These are phyloP conservation scores for Cercospora sp. DNA, from an alignment of 2,329 filamentous ascomycete species.

Conservation along the genomic window DNA sequence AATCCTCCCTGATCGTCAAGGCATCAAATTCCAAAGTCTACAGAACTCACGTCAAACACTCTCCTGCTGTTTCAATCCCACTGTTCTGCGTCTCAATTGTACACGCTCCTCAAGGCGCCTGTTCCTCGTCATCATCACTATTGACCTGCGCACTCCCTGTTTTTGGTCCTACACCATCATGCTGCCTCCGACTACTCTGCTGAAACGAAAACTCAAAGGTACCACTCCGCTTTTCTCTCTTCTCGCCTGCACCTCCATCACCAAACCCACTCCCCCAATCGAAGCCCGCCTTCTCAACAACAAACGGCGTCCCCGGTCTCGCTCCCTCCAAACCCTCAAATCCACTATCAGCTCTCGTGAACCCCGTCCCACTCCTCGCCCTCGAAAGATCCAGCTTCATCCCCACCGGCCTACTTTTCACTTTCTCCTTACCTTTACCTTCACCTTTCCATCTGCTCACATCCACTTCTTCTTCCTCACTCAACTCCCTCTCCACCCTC, in stretches of 20 bases:
- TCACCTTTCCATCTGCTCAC: background rate
- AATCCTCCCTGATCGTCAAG: background rate
- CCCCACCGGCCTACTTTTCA: background rate
- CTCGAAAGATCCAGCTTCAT: constrained; percentile 1
- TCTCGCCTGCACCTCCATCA: background rate
- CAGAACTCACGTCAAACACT: background rate
- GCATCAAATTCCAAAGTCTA: background rate
- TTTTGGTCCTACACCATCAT: background rate
- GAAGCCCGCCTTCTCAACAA: background rate
- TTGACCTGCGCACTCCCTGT: background rate
- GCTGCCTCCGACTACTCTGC: background rate
- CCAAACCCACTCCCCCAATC: background rate
- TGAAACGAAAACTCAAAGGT: constrained; percentile 5
- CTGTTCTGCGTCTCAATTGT: background rate
- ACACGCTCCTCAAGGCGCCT: background rate
- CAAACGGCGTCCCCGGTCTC: constrained; percentile 1
- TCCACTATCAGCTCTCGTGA: background rate
- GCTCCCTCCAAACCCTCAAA: constrained; percentile 4
- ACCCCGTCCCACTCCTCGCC: background rate
- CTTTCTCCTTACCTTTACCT: background rate
- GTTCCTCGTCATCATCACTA: constrained; percentile 5
- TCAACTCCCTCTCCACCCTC: background rate
- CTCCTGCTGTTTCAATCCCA: background rate
- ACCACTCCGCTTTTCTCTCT: background rate
- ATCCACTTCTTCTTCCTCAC: constrained; percentile 9